Evolutionary conservation across 495 filamentous ascomycete species (phyloP).

Genomic region (Clohesyomyces aquaticus): DNA sequence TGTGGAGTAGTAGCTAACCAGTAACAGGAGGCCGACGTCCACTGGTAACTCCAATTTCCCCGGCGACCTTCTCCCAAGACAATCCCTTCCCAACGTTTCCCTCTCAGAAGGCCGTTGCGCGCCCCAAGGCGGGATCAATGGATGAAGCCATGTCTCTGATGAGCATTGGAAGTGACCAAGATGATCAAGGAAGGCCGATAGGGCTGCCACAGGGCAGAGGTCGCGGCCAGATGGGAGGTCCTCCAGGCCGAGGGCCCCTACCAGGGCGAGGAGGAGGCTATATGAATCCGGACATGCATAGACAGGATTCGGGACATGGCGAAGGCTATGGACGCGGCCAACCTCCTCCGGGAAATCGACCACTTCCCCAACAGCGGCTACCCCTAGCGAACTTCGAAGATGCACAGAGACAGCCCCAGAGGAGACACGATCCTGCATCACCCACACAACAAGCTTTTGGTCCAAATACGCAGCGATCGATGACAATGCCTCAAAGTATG

Average conservation of each 20-base stretch:
- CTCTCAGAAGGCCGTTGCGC: constrained; percentile 54
- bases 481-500: constrained; percentile 39
- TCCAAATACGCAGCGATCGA: constrained; percentile 32
- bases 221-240: constrained; percentile 8
- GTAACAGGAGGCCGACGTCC: constrained; percentile 40
- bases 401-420: constrained; percentile 21
- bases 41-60: constrained; percentile 49
- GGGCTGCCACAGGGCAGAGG: constrained; percentile 24
- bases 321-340: constrained; percentile 30
- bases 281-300: constrained; percentile 21
- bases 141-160: constrained; percentile 38
- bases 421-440: constrained; percentile 13
- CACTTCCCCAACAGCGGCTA: constrained; percentile 17
- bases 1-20: too few species aligned
- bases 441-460: constrained; percentile 30
- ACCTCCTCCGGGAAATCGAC: constrained; percentile 15
- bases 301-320: constrained; percentile 37
- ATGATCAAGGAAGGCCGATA: constrained; percentile 51
- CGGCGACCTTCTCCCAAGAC: constrained; percentile 61
- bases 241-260: constrained; percentile 21
- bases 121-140: constrained; percentile 39
- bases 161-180: constrained; percentile 55
- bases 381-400: constrained; percentile 22
- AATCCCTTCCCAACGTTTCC: constrained; percentile 72
- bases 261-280: constrained; percentile 22